phyloP scores from a whole-genome alignment of 129 eudicot species.

The Artemisia argyi region DNA sequence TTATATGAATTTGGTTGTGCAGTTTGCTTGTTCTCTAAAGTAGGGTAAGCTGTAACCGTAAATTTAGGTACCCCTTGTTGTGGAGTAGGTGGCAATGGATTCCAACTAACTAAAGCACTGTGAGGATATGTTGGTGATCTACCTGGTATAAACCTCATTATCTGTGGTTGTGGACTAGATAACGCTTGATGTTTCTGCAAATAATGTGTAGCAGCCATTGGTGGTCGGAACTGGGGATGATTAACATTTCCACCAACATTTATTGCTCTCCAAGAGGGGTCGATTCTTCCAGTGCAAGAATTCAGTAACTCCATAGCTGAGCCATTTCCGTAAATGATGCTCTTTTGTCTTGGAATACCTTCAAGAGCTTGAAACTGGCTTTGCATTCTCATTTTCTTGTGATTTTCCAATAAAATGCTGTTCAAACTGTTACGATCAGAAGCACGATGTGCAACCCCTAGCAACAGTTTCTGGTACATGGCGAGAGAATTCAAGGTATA shows the following conservation, averaged over 20 bases:
- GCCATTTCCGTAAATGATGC: slow-evolving; percentile 29
- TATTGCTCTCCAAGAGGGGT: slow-evolving; percentile 16
- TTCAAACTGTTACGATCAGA: slow-evolving; percentile 21
- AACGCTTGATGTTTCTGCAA: slow-evolving; percentile 37
- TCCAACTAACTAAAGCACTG: slow-evolving; percentile 29
- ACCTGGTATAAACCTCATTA: slow-evolving; percentile 17
- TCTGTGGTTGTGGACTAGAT: slow-evolving; percentile 19
- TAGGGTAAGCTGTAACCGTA: slow-evolving; percentile 27
- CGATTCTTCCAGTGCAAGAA: slow-evolving; percentile 27
- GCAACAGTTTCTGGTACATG: slow-evolving; percentile 34
- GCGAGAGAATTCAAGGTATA: slow-evolving; percentile 33
- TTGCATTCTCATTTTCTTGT: slow-evolving; percentile 49
- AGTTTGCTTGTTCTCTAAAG: slow-evolving; percentile 29
- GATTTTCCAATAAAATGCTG: slow-evolving; percentile 32
- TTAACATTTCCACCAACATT: slow-evolving; percentile 23
- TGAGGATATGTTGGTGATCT: slow-evolving; percentile 14
- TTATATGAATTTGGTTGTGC: slow-evolving; percentile 26
- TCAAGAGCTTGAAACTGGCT: slow-evolving; percentile 26
- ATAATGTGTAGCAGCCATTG: slow-evolving; percentile 23
- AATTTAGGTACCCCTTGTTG: slow-evolving; percentile 18
- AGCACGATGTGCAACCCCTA: slow-evolving; percentile 17
- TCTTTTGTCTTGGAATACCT: slow-evolving; percentile 26
- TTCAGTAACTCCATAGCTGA: slow-evolving; percentile 25
- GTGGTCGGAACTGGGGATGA: slow-evolving; percentile 21
- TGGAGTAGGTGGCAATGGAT: slow-evolving; percentile 21